These are phyloP conservation scores for Exophiala oligosperma DNA, from an alignment of 2,329 filamentous ascomycete genomes.

Conservation along the genomic window DNA sequence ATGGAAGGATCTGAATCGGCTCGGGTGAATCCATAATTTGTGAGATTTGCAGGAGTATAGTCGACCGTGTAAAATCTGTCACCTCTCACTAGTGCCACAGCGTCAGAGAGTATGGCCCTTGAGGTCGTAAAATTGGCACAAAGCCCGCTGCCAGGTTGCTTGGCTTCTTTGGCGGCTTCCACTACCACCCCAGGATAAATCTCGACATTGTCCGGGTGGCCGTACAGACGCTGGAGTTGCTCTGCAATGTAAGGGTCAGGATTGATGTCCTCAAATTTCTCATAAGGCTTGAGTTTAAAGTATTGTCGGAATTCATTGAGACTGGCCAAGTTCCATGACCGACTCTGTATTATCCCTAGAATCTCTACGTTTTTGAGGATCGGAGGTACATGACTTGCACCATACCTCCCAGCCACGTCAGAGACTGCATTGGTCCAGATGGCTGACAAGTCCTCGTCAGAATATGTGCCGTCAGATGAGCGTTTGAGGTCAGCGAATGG, in stretches of 20 bases:
- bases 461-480: conserved; percentile 52
- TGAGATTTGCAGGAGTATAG: conserved; percentile 42
- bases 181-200: conserved; percentile 59
- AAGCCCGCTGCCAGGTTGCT: conserved; percentile 49
- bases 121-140: conserved; percentile 50
- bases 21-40: conserved; percentile 46
- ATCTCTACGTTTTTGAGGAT: conserved; percentile 63
- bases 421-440: conserved; percentile 61
- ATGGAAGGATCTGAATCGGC: conserved; percentile 44
- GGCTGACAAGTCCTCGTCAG: conserved; percentile 58
- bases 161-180: conserved; percentile 56
- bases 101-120: conserved; percentile 46
- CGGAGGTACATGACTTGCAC: conserved; percentile 59
- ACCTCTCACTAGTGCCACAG: conserved; percentile 45
- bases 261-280: conserved; percentile 55
- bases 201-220: conserved; percentile 55
- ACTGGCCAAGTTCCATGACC: conserved; percentile 61
- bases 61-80: conserved; percentile 50
- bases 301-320: conserved; percentile 58
- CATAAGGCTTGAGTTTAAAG: conserved; percentile 53
- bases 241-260: conserved; percentile 49
- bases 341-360: conserved; percentile 61
- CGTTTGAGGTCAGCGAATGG: conserved; percentile 53
- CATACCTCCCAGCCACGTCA: conserved; percentile 61
- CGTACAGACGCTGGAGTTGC: conserved; percentile 49